Evolutionary conservation across 192 early-diverging fungal species (phyloP).

Genomic region (Chytriomyces hyalinus): DNA sequence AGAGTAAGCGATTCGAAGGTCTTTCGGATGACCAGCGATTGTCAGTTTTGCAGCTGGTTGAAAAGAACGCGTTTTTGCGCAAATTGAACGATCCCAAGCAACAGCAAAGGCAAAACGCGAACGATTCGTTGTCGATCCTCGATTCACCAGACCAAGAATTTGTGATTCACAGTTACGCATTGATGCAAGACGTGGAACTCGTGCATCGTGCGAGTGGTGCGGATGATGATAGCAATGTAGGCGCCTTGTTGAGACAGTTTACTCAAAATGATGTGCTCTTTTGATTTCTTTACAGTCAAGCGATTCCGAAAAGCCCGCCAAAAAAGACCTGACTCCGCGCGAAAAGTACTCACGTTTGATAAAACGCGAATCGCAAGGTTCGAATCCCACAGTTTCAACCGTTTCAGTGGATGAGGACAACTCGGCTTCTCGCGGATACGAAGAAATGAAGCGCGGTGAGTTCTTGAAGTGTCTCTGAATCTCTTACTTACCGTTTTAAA

Average conservation of each 20-base stretch:
- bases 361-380: neutral
- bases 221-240: neutral
- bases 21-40: constrained; percentile 22
- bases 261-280: too few species aligned
- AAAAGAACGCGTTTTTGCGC: neutral
- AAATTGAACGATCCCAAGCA: too few species aligned
- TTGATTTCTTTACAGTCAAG: too few species aligned
- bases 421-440: constrained; percentile 7
- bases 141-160: too few species aligned
- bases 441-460: constrained; percentile 37
- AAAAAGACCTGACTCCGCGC: neutral
- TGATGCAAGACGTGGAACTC: neutral
- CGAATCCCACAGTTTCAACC: neutral
- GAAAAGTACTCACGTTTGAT: constrained; percentile 15
- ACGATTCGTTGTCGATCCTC: too few species aligned
- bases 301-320: neutral
- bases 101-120: neutral
- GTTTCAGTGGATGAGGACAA: neutral
- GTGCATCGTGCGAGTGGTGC: neutral
- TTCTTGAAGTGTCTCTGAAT: too few species aligned
- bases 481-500: neutral
- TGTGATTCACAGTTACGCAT: neutral
- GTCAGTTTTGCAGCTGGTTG: constrained; percentile 7
- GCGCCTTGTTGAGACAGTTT: too few species aligned
- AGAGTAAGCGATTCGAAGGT: constrained; percentile 24